These are phyloP conservation scores for Botryobasidium botryosum DNA, from an alignment of 768 basidiomycete species.

Conservation along the genomic window DNA sequence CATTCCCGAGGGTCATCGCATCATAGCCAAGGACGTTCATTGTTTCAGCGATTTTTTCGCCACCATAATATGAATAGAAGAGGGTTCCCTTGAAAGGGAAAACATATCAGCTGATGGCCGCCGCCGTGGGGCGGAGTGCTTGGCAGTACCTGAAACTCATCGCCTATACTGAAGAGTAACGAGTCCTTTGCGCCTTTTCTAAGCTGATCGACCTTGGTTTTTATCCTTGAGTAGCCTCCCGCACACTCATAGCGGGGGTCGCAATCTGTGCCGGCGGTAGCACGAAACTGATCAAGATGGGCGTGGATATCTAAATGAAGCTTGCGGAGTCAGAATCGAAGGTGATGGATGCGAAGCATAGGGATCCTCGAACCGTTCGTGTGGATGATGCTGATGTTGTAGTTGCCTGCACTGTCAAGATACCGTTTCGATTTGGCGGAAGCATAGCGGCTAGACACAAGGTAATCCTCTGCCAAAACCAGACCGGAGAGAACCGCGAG, in stretches of 20 bases:
- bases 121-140: background rate
- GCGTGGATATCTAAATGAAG: slow-evolving; percentile 32
- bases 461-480: slow-evolving; percentile 5
- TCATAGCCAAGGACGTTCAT: slow-evolving; percentile 30
- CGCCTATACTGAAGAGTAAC: slow-evolving; percentile 29
- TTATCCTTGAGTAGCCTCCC: slow-evolving; percentile 29
- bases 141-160: slow-evolving; percentile 26
- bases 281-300: slow-evolving; percentile 22
- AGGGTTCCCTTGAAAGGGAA: slow-evolving; percentile 23
- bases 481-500: too few species aligned
- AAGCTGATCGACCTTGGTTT: slow-evolving; percentile 22
- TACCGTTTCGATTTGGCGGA: slow-evolving; percentile 2
- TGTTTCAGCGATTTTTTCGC: slow-evolving; percentile 25
- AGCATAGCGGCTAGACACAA: slow-evolving; percentile 4
- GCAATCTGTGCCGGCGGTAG: slow-evolving; percentile 24
- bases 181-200: slow-evolving; percentile 22
- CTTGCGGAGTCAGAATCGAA: too few species aligned
- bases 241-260: slow-evolving; percentile 24
- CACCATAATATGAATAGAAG: slow-evolving; percentile 30
- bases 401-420: background rate
- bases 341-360: too few species aligned
- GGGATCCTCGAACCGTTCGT: too few species aligned
- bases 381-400: slow-evolving; percentile 23
- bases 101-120: background rate
- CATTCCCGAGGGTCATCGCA: slow-evolving; percentile 29